phyloP scores from a whole-genome alignment of 768 basidiomycete species.

The Holtermannia corniformis region DNA sequence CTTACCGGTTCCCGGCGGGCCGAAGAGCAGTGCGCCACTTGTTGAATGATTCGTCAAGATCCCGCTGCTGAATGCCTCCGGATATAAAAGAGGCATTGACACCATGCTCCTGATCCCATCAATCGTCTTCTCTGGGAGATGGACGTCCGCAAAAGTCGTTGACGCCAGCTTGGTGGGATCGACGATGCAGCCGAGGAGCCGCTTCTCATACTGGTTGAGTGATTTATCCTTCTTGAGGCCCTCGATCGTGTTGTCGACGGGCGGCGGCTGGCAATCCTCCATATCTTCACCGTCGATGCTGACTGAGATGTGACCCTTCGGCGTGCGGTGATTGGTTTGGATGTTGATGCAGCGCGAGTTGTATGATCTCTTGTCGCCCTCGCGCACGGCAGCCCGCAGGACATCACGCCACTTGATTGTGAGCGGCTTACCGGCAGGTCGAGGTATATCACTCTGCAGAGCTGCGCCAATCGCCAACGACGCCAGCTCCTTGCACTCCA shows the following conservation, averaged over 20 bases:
- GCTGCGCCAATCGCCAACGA: slow-evolving; percentile 9
- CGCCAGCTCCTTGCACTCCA: slow-evolving; percentile 9
- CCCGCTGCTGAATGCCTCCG: slow-evolving; percentile 75
- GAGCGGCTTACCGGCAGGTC: neutral
- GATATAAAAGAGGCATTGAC: slow-evolving; percentile 76
- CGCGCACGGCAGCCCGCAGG: slow-evolving; percentile 5
- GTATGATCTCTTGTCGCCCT: slow-evolving; percentile 2
- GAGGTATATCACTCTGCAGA: neutral
- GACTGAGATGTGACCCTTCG: neutral
- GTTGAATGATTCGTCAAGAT: slow-evolving; percentile 86
- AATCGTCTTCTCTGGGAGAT: slow-evolving; percentile 76
- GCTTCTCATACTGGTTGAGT: slow-evolving; percentile 70
- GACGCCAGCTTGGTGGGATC: slow-evolving; percentile 53
- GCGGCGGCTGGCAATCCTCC: slow-evolving; percentile 1
- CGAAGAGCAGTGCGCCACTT: slow-evolving; percentile 82
- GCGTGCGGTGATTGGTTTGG: neutral
- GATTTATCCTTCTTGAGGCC: slow-evolving; percentile 62
- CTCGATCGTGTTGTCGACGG: slow-evolving; percentile 60
- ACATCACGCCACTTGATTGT: slow-evolving; percentile 15
- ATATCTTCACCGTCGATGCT: neutral
- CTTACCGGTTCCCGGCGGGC: slow-evolving; percentile 84
- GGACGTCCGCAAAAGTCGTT: slow-evolving; percentile 78
- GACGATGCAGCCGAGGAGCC: slow-evolving; percentile 74
- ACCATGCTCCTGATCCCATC: slow-evolving; percentile 88
- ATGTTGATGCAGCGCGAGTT: neutral